phyloP scores from a whole-genome alignment of 2,329 filamentous ascomycete genomes.

The Aspergillus carbonarius region DNA sequence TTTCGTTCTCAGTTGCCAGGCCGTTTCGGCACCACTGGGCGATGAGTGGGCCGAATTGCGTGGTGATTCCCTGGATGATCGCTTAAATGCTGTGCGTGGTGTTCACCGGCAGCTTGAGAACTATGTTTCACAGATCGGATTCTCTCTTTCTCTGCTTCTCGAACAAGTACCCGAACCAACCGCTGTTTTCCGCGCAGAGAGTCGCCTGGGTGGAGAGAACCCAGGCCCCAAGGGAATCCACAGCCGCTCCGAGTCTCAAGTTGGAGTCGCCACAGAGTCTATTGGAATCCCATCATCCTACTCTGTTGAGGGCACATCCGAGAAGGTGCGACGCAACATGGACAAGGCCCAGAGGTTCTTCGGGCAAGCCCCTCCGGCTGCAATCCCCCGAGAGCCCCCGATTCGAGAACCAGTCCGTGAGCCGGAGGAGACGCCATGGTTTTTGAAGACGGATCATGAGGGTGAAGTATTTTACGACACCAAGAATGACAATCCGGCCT shows the following conservation, averaged over 20 bases:
- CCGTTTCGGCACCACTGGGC: slow-evolving; percentile 83
- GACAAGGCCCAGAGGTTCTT: slow-evolving; percentile 51
- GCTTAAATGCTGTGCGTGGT: slow-evolving; percentile 74
- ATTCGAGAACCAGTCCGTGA: slow-evolving; percentile 47
- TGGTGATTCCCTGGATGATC: slow-evolving; percentile 83
- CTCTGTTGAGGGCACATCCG: slow-evolving; percentile 35
- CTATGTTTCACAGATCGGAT: slow-evolving; percentile 82
- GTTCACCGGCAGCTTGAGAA: slow-evolving; percentile 80
- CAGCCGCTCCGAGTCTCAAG: slow-evolving; percentile 33
- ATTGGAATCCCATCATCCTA: slow-evolving; percentile 49
- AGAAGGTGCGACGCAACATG: slow-evolving; percentile 45
- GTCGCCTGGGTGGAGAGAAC: slow-evolving; percentile 30
- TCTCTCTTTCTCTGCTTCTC: slow-evolving; percentile 81
- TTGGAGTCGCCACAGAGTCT: slow-evolving; percentile 38
- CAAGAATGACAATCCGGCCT: slow-evolving; percentile 70
- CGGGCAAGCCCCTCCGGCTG: slow-evolving; percentile 45
- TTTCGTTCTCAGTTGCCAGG: slow-evolving; percentile 81
- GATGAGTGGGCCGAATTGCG: slow-evolving; percentile 97
- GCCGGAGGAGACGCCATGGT: slow-evolving; percentile 78
- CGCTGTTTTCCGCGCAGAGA: slow-evolving; percentile 48
- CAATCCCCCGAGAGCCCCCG: slow-evolving; percentile 37
- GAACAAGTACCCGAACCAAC: slow-evolving; percentile 68
- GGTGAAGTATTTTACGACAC: slow-evolving; percentile 85
- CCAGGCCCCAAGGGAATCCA: slow-evolving; percentile 26
- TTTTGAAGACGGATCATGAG: slow-evolving; percentile 81